Evolutionary conservation across 108 stramenopile species (phyloP).

Genomic region (Mediolabrus comicus): DNA sequence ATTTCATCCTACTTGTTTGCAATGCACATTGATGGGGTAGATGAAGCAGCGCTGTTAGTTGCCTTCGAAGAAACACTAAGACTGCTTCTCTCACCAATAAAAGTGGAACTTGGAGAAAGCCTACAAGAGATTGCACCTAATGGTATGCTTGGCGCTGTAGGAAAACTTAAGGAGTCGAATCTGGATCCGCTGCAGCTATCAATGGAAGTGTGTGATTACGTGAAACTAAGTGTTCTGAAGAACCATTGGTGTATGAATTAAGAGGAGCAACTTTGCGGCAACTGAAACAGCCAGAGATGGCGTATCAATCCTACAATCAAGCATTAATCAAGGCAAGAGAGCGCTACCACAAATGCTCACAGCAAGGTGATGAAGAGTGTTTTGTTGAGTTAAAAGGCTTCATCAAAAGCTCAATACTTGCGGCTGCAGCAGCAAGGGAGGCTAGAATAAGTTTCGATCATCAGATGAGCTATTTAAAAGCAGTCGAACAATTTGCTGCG

Average conservation of each 20-base stretch:
- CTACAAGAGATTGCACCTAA: too few species aligned
- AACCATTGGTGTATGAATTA: slow-evolving; percentile 28
- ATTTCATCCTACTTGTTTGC: slow-evolving; percentile 11
- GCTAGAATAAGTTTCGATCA: slow-evolving; percentile 3
- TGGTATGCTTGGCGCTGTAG: not conserved
- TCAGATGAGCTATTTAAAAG: slow-evolving; percentile 16
- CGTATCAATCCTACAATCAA: slow-evolving; percentile 16
- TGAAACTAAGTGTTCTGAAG: slow-evolving; percentile 17
- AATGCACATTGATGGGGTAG: slow-evolving; percentile 20
- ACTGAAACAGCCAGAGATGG: slow-evolving; percentile 19
- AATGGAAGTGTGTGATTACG: slow-evolving; percentile 14
- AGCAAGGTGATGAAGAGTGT: not conserved
- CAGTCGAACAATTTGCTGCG: slow-evolving; percentile 5
- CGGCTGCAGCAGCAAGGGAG: slow-evolving; percentile 28
- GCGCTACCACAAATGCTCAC: not conserved
- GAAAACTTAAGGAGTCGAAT: too few species aligned
- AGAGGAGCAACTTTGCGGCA: slow-evolving; percentile 18
- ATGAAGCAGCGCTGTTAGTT: not conserved
- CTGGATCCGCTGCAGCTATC: not conserved
- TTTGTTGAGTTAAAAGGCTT: not conserved
- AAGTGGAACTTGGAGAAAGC: not conserved
- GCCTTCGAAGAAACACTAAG: slow-evolving; percentile 14
- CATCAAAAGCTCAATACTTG: slow-evolving; percentile 15
- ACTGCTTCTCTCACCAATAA: slow-evolving; percentile 3
- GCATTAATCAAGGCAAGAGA: slow-evolving; percentile 22